Evolutionary conservation across 331 rosid species (phyloP), one percentile per base, ranked within the genome.

Genomic region (Acacia pycnantha): DNA sequence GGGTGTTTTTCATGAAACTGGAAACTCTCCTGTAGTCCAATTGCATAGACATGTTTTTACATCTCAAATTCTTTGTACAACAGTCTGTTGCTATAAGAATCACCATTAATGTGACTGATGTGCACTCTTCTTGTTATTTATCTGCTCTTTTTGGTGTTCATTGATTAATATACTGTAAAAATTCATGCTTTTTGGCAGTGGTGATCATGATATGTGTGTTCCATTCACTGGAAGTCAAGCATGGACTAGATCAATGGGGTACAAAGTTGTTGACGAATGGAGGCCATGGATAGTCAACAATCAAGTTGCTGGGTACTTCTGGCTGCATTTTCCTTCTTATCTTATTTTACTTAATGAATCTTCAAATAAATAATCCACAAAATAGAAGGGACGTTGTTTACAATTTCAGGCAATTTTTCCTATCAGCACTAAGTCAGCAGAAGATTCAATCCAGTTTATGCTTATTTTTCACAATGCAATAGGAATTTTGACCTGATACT

Each of bases 131-230:
- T 26, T 13, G 41, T 13, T 62, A 27, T 62, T 62, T 27, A 13
- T 70, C 51, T 44, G 19, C 16, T 19, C 7, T 64, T 40, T 43
- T 70, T 61, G 72, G 35, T 84, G 65, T 24, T 61, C 65, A 33
- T 67, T 37, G 68, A 58, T 73, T 5, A n/a, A 70, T n/a, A 13
- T 68, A 59, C 62, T 48, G 8, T 40, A 59, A 27, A 18, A 44
- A 5, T 54, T 82, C 44, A 11, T 22, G 29, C 72, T 81, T 76
- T 64, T 62, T 68, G 33, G 41, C 88, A 92, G 97, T 31, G 98
- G 98, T 1, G 98, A 92, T 82, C 98, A 90, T 84, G 98, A 94
- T 78, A 81, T 94, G 94, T 90, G 97, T 85, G 92, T 92, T 70
- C 98, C 98, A 21, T 92, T 11, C 89, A 92, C 97, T 2, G 94